Base-by-base conservation (phyloP, 2,329 filamentous ascomycete genomes). In the Elsinoe batatas region DNA sequence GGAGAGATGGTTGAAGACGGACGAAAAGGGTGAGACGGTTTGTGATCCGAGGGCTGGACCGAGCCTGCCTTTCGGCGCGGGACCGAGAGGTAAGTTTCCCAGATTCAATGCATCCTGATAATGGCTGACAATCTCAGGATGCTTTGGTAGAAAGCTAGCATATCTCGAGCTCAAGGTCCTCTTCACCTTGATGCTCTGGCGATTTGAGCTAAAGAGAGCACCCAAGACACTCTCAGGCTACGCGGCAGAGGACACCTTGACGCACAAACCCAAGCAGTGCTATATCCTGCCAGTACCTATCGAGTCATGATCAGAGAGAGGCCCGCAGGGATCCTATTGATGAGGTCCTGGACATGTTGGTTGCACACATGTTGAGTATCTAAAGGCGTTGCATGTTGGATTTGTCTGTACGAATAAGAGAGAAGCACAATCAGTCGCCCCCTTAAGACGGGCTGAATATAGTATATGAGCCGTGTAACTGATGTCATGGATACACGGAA, bases 31-130 rank as follows among this genome's bases (percentile, higher is more conserved):
- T 1, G 59, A 63, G 15, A 61, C 65, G 12, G 60, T 57, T 1
- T 73, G 72, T 58, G 66, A 73, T 58, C 42, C 64, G 1, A 60
- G 63, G 33, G 67, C 70, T 3, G 61, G 72, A 10, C 70, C 71
- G 22, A 55, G 53, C 5, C 55, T 69, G 35, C 61, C 64, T 1
- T 74, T 74, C 58, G 69, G 70, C 0, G 64, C 64, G 2, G 72
- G 71, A 1, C 61, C 63, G 17, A 58, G 72, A 5, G 51, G 51
- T 35, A 15, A 35, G 44, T 17, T 13, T 49, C 7, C 4, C 3
- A 13, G 15, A 35, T 50, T n/a, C 17, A 26, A 11, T 7, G 5
- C 18, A 8, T 17, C 5, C n/a, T 22, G 3, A 22, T 20, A 20
- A 13, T 10, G 12, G 26, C 57, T 30, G 37, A 33, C 44, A 18